Conservation (phyloP, 78 protist genomes). For the Dictyostelium firmibasis region DNA sequence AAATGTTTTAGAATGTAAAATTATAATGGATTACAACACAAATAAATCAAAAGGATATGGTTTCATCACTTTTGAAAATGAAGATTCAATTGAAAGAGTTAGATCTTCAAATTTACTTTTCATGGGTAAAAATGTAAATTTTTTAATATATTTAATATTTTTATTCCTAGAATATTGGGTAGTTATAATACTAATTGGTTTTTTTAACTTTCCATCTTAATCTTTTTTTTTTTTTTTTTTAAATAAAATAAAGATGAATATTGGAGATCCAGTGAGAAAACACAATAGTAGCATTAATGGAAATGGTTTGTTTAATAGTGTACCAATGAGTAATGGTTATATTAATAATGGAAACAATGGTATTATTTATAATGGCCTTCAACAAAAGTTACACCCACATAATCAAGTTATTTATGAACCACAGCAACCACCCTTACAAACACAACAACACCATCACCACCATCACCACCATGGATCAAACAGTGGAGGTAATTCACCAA, state of each 20-base stretch:
- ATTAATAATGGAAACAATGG: background rate
- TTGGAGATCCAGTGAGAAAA: conserved; percentile 68
- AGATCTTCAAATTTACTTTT: conserved; percentile 12
- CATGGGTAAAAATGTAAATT: conserved; percentile 64
- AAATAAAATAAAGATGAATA: conserved; percentile 22
- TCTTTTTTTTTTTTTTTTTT: background rate
- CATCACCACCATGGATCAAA: background rate
- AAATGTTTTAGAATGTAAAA: conserved; percentile 50
- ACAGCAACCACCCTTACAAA: background rate
- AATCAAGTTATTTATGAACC: background rate
- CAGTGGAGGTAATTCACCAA: background rate
- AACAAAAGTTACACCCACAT: background rate
- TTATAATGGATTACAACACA: conserved; percentile 56
- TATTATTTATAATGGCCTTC: background rate
- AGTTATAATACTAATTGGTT: background rate
- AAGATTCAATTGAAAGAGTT: conserved; percentile 31
- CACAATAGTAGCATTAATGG: background rate
- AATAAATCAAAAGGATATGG: conserved; percentile 71
- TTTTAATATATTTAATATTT: background rate
- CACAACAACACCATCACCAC: conserved; percentile 17
- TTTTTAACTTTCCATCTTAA: background rate
- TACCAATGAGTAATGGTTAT: background rate
- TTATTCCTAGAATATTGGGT: background rate
- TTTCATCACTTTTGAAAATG: conserved; percentile 45
- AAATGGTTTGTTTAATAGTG: background rate